Evolutionary conservation across 331 rosid genomes (phyloP).

Genomic region (Rhamnella rubrinervis): DNA sequence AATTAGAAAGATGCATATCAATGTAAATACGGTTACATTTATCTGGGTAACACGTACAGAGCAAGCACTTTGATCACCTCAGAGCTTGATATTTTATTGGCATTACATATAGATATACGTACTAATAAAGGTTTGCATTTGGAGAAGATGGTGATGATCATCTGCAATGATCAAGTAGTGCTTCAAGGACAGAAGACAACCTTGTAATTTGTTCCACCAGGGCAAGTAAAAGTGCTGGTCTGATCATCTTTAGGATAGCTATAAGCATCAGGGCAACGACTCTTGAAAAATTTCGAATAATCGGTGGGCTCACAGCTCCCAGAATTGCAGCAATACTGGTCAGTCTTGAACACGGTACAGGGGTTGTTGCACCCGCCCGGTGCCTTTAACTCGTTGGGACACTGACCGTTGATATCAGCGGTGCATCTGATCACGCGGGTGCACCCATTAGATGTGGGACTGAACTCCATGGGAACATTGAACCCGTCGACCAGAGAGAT

Average conservation of each 20-base stretch:
- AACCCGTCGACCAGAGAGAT: slow-evolving; percentile 29
- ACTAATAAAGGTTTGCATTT: too few species aligned
- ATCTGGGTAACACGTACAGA: too few species aligned
- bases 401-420: slow-evolving; percentile 39
- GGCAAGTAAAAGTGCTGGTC: slow-evolving; percentile 6
- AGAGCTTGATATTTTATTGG: too few species aligned
- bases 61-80: too few species aligned
- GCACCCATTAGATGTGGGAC: slow-evolving; percentile 30
- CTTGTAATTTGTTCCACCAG: slow-evolving; percentile 17
- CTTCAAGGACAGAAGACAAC: slow-evolving; percentile 8
- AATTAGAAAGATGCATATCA: too few species aligned
- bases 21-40: too few species aligned
- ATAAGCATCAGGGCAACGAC: slow-evolving; percentile 9
- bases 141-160: too few species aligned
- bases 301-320: not conserved
- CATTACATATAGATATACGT: too few species aligned
- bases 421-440: slow-evolving; percentile 27
- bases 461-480: slow-evolving; percentile 24
- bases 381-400: slow-evolving; percentile 26
- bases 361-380: slow-evolving; percentile 13
- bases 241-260: slow-evolving; percentile 17
- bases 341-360: slow-evolving; percentile 8
- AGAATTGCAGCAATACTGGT: slow-evolving; percentile 6
- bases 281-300: slow-evolving; percentile 11
- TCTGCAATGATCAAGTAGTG: not conserved